phyloP scores from a whole-genome alignment of 225 moss, liverwort and hornwort species.

The Pleurozium schreberi region DNA sequence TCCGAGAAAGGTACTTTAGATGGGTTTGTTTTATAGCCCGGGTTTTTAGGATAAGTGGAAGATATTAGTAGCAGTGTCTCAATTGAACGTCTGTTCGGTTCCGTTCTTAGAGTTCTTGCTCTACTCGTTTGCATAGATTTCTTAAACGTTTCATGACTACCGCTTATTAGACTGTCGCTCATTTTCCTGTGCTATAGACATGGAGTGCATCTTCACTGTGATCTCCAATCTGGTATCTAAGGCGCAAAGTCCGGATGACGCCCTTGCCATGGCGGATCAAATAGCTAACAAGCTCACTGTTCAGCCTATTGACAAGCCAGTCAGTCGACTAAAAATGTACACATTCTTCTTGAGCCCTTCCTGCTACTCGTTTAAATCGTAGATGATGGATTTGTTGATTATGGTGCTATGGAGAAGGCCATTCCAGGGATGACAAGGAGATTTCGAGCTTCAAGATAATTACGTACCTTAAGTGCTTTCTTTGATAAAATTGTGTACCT shows the following conservation, averaged over 20 bases:
- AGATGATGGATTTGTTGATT: neutral
- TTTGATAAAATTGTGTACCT: neutral
- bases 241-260: conserved; percentile 96
- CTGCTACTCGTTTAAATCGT: neutral
- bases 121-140: neutral
- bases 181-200: conserved; percentile 26
- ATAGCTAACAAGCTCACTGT: conserved; percentile 84
- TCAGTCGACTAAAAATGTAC: conserved; percentile 79
- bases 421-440: neutral
- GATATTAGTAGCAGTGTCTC: neutral
- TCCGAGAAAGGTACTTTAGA: conserved; percentile 66
- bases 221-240: conserved; percentile 91
- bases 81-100: neutral
- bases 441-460: neutral
- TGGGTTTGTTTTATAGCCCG: neutral
- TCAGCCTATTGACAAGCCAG: conserved; percentile 84
- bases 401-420: neutral
- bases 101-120: neutral
- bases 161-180: neutral
- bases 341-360: neutral
- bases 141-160: neutral
- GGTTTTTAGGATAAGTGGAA: neutral
- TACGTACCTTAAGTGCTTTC: neutral
- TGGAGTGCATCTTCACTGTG: conserved; percentile 98
- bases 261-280: conserved; percentile 90